phyloP scores from a whole-genome alignment of 495 filamentous ascomycete genomes.

The Staphylotrichum tortipilum region DNA sequence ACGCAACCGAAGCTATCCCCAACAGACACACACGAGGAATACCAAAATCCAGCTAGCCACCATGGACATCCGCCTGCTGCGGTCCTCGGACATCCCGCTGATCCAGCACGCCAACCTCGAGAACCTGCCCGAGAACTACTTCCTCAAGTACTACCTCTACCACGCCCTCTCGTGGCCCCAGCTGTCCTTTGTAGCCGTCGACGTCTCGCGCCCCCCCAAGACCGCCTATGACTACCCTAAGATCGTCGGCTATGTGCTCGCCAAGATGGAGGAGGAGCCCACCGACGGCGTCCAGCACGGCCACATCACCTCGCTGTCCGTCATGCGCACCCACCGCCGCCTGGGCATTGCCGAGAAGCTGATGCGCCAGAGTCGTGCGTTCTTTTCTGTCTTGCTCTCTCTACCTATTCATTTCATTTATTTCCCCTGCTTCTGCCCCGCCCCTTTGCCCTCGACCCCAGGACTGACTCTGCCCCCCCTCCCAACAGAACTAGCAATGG shows the following conservation, averaged over 20 bases:
- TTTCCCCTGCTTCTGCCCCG: neutral
- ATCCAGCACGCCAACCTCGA: conserved; percentile 98
- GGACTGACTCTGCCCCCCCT: neutral
- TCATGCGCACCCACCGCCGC: conserved; percentile 90
- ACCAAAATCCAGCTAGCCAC: no score
- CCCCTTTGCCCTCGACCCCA: no score
- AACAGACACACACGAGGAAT: no score
- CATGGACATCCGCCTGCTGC: conserved; percentile 79
- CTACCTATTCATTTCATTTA: neutral
- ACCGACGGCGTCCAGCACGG: conserved; percentile 84
- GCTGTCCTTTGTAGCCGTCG: conserved; percentile 91
- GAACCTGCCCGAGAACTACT: conserved; percentile 99
- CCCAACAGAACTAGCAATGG: conserved; percentile 79
- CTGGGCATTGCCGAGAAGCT: conserved; percentile 91
- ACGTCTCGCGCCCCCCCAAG: conserved; percentile 66
- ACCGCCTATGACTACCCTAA: conserved; percentile 84
- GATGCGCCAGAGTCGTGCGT: conserved; percentile 92
- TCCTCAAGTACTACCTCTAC: conserved; percentile 99
- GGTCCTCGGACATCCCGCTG: conserved; percentile 73
- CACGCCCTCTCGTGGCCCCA: conserved; percentile 97
- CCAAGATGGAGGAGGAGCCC: conserved; percentile 99
- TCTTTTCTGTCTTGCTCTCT: no score
- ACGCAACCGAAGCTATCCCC: neutral
- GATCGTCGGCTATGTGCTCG: conserved; percentile 97
- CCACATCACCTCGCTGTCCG: conserved; percentile 89